These are phyloP conservation scores for Aspergillus bridgeri DNA, from an alignment of 495 filamentous ascomycete species.

Conservation along the genomic window DNA sequence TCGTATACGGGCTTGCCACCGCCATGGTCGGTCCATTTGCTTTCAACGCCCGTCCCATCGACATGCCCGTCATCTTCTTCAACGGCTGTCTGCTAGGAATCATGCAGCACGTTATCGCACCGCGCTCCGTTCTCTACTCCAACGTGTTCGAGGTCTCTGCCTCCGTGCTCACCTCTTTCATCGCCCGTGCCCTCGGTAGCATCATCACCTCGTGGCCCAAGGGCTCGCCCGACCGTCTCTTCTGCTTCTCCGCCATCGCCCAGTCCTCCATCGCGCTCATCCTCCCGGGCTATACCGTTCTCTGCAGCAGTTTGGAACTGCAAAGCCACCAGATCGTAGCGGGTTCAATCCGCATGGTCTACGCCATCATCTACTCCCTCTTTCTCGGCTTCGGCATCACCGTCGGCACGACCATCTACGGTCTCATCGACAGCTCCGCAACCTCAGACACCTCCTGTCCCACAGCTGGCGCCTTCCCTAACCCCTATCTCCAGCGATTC, in stretches of 20 bases:
- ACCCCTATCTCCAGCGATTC: slow-evolving; percentile 41
- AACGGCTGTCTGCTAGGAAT: slow-evolving; percentile 78
- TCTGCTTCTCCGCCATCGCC: slow-evolving; percentile 87
- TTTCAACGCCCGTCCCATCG: slow-evolving; percentile 77
- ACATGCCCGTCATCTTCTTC: slow-evolving; percentile 80
- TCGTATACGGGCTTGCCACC: slow-evolving; percentile 77
- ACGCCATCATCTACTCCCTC: slow-evolving; percentile 87
- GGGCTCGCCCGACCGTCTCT: slow-evolving; percentile 50
- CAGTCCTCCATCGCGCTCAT: slow-evolving; percentile 92
- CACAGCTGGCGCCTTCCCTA: slow-evolving; percentile 32
- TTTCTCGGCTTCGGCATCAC: slow-evolving; percentile 93
- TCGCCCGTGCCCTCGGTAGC: slow-evolving; percentile 79
- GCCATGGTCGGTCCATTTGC: slow-evolving; percentile 78
- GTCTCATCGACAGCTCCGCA: slow-evolving; percentile 68
- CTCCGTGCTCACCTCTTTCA: slow-evolving; percentile 76
- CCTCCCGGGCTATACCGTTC: slow-evolving; percentile 79
- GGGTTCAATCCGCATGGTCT: slow-evolving; percentile 91
- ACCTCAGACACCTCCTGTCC: slow-evolving; percentile 65
- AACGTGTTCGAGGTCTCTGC: slow-evolving; percentile 89
- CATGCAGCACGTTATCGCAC: slow-evolving; percentile 73
- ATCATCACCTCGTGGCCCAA: slow-evolving; percentile 44
- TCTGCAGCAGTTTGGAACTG: slow-evolving; percentile 77
- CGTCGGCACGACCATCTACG: slow-evolving; percentile 84
- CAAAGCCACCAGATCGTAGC: slow-evolving; percentile 81
- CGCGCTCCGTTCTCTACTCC: slow-evolving; percentile 65